Percentiles rank a stretch among this genome's conserved stretches.
Evolutionary conservation across 768 basidiomycete genomes (phyloP).

Genomic region (Leucocoprinus sp.): DNA sequence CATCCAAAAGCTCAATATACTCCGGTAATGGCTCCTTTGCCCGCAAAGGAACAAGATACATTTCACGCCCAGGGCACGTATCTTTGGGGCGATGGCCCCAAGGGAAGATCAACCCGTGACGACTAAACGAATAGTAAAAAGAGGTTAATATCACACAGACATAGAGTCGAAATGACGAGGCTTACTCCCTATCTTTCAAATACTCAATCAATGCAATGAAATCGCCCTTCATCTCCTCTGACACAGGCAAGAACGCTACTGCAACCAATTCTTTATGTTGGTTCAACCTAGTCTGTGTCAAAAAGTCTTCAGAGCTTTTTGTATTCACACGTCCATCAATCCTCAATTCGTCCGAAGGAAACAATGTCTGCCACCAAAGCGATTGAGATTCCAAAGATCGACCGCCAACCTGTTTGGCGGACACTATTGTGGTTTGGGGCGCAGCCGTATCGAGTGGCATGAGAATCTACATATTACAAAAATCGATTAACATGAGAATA

Average conservation of each 20-base stretch:
- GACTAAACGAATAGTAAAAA: slow-evolving; percentile 34
- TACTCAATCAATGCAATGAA: slow-evolving; percentile 60
- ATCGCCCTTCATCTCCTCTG: slow-evolving; percentile 34
- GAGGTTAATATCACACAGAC: slow-evolving; percentile 10
- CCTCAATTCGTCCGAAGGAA: slow-evolving; percentile 59
- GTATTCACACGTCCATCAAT: slow-evolving; percentile 83
- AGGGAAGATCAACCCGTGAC: slow-evolving; percentile 80
- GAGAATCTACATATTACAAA: slow-evolving; percentile 45
- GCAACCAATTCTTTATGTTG: slow-evolving; percentile 72
- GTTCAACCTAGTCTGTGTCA: slow-evolving; percentile 73
- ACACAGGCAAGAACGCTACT: slow-evolving; percentile 57
- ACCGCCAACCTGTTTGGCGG: slow-evolving; percentile 78
- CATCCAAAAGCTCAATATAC: slow-evolving; percentile 76
- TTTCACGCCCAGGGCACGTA: slow-evolving; percentile 69
- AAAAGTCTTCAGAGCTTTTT: slow-evolving; percentile 67
- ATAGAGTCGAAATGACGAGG: not conserved
- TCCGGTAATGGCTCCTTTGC: slow-evolving; percentile 68
- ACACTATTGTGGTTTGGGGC: slow-evolving; percentile 56
- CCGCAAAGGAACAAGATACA: slow-evolving; percentile 77
- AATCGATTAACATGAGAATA: slow-evolving; percentile 13
- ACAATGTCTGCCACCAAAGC: slow-evolving; percentile 66
- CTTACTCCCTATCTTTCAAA: slow-evolving; percentile 62
- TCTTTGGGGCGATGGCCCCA: slow-evolving; percentile 76
- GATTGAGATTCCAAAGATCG: slow-evolving; percentile 48
- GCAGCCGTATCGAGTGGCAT: slow-evolving; percentile 75